phyloP scores from a whole-genome alignment of 257 asterid genomes.

The Plectranthus barbatus region DNA sequence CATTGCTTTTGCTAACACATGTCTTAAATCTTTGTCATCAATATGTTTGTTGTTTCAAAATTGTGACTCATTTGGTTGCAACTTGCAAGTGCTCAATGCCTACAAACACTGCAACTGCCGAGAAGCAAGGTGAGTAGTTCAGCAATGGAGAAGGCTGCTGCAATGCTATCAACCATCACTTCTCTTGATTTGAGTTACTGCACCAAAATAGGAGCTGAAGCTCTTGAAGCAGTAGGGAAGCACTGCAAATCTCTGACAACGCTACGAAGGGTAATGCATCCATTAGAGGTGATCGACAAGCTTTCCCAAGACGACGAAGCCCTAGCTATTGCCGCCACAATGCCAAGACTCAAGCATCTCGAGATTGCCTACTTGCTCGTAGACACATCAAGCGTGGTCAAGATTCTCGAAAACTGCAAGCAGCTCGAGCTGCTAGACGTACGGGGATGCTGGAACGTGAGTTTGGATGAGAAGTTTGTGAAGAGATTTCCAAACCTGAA shows the following conservation, averaged over 20 bases:
- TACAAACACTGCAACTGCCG: conserved; percentile 49
- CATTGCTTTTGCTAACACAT: too few relatives aligned
- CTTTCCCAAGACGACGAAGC: conserved; percentile 78
- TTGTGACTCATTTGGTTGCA: too few relatives aligned
- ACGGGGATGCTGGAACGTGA: conserved; percentile 79
- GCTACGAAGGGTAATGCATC: conserved; percentile 66
- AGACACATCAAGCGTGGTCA: conserved; percentile 36
- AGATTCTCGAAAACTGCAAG: conserved; percentile 57
- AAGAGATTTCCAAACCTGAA: conserved; percentile 36
- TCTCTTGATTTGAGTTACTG: conserved; percentile 74
- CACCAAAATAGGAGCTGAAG: conserved; percentile 54
- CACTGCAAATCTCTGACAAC: conserved; percentile 52
- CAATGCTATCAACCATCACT: conserved; percentile 39
- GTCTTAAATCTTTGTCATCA: too few relatives aligned
- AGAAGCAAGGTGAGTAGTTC: conserved; percentile 55
- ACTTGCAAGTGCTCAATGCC: conserved; percentile 67
- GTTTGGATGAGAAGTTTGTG: conserved; percentile 42
- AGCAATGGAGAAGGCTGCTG: conserved; percentile 32
- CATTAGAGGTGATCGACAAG: conserved; percentile 46
- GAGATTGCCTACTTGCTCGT: conserved; percentile 74
- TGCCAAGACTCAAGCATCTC: conserved; percentile 71
- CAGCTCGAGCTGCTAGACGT: conserved; percentile 59
- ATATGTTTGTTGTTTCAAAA: too few relatives aligned
- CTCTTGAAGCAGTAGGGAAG: conserved; percentile 59
- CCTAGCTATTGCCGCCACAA: conserved; percentile 58